Base-by-base conservation (phyloP, 106 monocot species). In the Dendrobium nobile region DNA sequence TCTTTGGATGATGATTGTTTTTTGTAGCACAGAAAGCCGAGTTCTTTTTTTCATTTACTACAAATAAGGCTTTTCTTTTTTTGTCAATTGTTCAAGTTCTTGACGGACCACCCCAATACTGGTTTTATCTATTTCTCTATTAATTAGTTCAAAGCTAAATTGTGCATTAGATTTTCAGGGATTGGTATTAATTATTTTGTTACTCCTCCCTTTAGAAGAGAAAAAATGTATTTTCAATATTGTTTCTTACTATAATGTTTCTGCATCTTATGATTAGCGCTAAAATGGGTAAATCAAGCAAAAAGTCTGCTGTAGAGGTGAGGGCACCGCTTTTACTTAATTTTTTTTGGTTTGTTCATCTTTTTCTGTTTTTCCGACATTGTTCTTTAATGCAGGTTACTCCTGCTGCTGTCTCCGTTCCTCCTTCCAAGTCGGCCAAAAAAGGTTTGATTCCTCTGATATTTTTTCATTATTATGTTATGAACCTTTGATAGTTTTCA, bases 211-310 rank as follows among this genome's bases (percentile, higher is more conserved):
- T 15, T 56, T 56, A 11, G 4, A 56, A 56, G 56, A 56, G 56
- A 56, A 56, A 4, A 56, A 56, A 45, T 7, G 22, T 61, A n/a
- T 3, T 61, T 22, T n/a, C 5, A 22, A 22, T 6, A 22, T 61
- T 61, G 61, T 5, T 22, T 61, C 61, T 61, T 61, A 61, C 22
- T 61, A 0, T 61, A 6, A 6, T 61, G 22, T n/a, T 61, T 61
- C 22, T 61, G 19, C 19, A n/a, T 61, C 22, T 61, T 6, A 33
- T 74, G 74, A 43, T 41, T 17, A 74, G 74, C 2, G 18, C 7
- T 43, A 18, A 54, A 40, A 91, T 91, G 91, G 91, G 91, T 33
- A 91, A 91, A 80, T 84, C 88, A 24, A 88, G 86, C 88, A 91
- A 88, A 80, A 91, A 88, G 31, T 81, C 90, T 33, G 79, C 51